Percentiles rank a stretch among this genome's conserved stretches.
phyloP scores from a whole-genome alignment of 208 protist genomes.

The Trypanosoma boissoni region DNA sequence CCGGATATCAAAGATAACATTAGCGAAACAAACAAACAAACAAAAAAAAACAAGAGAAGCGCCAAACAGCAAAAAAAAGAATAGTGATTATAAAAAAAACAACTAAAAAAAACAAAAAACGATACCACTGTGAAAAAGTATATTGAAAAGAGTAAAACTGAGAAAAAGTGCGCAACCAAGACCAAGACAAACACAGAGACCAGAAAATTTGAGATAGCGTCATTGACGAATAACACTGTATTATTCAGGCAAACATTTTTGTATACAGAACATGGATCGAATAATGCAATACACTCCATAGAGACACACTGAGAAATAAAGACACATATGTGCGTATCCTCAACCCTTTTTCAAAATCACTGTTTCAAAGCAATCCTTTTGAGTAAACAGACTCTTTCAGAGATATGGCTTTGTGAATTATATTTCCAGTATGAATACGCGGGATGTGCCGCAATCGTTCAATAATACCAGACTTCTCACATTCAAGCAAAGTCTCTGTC shows the following conservation, averaged over 20 bases:
- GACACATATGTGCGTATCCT: not conserved
- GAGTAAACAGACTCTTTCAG: conserved; percentile 61
- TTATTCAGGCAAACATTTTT: too few species aligned
- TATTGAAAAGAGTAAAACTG: not conserved
- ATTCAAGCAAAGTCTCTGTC: conserved; percentile 84
- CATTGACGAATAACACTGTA: too few species aligned
- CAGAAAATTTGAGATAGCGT: too few species aligned
- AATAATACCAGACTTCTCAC: conserved; percentile 64
- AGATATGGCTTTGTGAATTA: conserved; percentile 73
- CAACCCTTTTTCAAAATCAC: not conserved
- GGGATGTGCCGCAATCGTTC: conserved; percentile 67
- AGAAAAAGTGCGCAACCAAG: too few species aligned
- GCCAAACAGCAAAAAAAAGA: conserved; percentile 3
- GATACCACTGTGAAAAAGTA: not conserved
- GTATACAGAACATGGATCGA: too few species aligned
- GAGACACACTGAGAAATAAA: conserved; percentile 11
- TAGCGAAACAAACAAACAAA: not conserved
- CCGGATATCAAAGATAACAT: not conserved
- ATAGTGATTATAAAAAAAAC: too few species aligned
- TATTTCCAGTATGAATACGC: conserved; percentile 52
- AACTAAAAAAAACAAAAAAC: conserved; percentile 7
- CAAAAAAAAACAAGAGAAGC: conserved; percentile 9
- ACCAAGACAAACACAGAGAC: too few species aligned
- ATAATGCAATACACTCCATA: not conserved
- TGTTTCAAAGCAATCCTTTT: conserved; percentile 22